These are phyloP conservation scores for Pyrenophora graminea DNA, from an alignment of 2,329 filamentous ascomycete genomes.

Conservation along the genomic window DNA sequence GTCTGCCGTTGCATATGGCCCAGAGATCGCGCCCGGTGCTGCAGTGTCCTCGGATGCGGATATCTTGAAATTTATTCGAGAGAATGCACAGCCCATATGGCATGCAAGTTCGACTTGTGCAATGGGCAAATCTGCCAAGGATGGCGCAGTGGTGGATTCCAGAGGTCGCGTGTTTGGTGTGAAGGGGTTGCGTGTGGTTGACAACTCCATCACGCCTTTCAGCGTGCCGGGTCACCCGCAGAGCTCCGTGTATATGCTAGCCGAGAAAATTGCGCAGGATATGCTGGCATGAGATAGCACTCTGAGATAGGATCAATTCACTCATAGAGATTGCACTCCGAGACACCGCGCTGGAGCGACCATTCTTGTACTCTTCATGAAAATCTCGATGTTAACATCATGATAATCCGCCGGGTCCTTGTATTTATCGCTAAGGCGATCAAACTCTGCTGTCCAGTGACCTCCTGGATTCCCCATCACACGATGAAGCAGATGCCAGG, in stretches of 20 bases:
- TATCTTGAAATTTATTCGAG: conserved; percentile 43
- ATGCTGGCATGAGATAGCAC: background rate
- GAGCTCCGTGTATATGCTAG: conserved; percentile 26
- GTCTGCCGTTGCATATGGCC: conserved; percentile 23
- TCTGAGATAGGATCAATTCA: no score
- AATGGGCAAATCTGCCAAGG: conserved; percentile 35
- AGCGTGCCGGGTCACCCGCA: conserved; percentile 44
- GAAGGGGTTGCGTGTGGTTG: conserved; percentile 41
- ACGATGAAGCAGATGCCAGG: background rate
- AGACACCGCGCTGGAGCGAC: no score
- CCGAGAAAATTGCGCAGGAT: conserved; percentile 25
- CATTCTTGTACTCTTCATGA: no score
- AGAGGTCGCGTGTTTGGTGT: conserved; percentile 43
- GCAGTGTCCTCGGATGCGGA: conserved; percentile 27
- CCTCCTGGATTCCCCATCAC: background rate
- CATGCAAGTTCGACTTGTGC: conserved; percentile 27
- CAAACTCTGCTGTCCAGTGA: background rate
- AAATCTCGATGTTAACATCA: no score
- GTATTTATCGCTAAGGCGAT: no score
- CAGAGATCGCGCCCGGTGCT: conserved; percentile 34
- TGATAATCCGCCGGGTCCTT: no score
- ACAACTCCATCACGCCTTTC: conserved; percentile 40
- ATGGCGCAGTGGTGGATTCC: conserved; percentile 41
- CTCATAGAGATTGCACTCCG: no score
- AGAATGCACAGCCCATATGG: conserved; percentile 19